A percentile compares a stretch with the other conserved stretches of the same genome.
Conservation (phyloP, 1,284 basidiomycete genomes). For the Moniliella sp. region DNA sequence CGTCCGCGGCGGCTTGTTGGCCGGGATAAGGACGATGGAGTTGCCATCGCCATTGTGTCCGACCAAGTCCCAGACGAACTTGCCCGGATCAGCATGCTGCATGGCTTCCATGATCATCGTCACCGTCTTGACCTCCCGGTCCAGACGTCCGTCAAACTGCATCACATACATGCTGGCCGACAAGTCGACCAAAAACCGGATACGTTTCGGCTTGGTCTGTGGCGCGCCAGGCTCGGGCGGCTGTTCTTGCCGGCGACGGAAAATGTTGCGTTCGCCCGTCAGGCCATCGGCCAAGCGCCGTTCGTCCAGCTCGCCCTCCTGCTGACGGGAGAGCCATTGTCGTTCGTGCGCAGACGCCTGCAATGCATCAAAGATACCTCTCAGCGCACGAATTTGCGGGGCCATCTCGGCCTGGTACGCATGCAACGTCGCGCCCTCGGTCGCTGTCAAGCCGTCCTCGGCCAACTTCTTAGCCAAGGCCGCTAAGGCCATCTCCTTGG, state of each 20-base stretch:
- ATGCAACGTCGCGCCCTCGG: constrained; percentile 23
- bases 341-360: constrained; percentile 34
- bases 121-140: constrained; percentile 24
- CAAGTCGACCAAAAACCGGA: constrained; percentile 33
- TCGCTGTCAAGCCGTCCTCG: constrained; percentile 28
- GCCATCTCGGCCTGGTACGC: constrained; percentile 22
- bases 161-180: constrained; percentile 29
- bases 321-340: constrained; percentile 31
- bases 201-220: constrained; percentile 34
- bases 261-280: constrained; percentile 33
- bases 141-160: constrained; percentile 27
- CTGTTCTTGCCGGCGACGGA: constrained; percentile 26
- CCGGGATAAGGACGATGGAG: constrained; percentile 24
- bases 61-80: constrained; percentile 31
- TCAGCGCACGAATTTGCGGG: constrained; percentile 19
- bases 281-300: constrained; percentile 30
- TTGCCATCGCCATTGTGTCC: constrained; percentile 31
- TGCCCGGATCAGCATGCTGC: constrained; percentile 10
- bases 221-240: constrained; percentile 29
- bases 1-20: constrained; percentile 14
- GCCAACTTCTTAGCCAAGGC: constrained; percentile 30
- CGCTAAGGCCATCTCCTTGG: constrained; percentile 32
- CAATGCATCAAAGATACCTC: constrained; percentile 25
- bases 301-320: constrained; percentile 35
- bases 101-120: constrained; percentile 34